Conservation (phyloP, 768 basidiomycete species). For the Lactarius hengduanensis region DNA sequence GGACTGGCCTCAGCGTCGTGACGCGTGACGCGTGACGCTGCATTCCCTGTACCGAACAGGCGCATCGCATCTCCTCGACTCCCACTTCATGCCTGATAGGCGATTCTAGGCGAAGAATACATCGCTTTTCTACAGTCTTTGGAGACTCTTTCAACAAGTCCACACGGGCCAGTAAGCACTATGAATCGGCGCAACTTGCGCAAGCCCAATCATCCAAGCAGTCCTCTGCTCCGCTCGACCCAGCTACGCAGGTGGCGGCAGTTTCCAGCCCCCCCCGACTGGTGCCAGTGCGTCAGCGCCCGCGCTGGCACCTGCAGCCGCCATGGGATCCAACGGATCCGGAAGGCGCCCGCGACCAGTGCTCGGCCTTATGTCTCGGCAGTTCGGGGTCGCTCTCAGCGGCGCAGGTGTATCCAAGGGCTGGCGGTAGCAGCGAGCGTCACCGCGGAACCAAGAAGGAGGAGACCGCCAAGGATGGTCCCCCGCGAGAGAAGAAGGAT, state of each 20-base stretch:
- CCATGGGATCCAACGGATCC: conserved; percentile 40
- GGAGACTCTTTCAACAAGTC: conserved; percentile 42
- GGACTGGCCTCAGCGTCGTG: too few relatives aligned
- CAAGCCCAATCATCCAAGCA: conserved; percentile 5
- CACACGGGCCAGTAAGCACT: conserved; percentile 18
- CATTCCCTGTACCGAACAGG: conserved; percentile 40
- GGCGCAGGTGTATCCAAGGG: conserved; percentile 56
- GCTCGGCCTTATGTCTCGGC: conserved; percentile 60
- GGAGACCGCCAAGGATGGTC: conserved; percentile 22
- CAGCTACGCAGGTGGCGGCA: background rate
- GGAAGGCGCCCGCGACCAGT: conserved; percentile 45
- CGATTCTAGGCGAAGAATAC: conserved; percentile 69
- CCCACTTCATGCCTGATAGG: background rate
- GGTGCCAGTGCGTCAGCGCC: conserved; percentile 4
- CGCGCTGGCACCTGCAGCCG: conserved; percentile 25
- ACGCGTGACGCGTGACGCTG: too few relatives aligned
- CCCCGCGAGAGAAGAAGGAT: conserved; percentile 9
- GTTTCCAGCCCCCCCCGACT: conserved; percentile 14
- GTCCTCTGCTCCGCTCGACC: background rate
- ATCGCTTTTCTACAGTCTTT: conserved; percentile 78
- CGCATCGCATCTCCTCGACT: conserved; percentile 33
- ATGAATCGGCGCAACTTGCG: background rate
- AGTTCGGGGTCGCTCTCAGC: conserved; percentile 71
- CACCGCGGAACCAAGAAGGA: conserved; percentile 32
- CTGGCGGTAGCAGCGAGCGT: conserved; percentile 1